Base-by-base conservation (phyloP, 768 basidiomycete genomes). In the Leccinum olivaceopallidum region DNA sequence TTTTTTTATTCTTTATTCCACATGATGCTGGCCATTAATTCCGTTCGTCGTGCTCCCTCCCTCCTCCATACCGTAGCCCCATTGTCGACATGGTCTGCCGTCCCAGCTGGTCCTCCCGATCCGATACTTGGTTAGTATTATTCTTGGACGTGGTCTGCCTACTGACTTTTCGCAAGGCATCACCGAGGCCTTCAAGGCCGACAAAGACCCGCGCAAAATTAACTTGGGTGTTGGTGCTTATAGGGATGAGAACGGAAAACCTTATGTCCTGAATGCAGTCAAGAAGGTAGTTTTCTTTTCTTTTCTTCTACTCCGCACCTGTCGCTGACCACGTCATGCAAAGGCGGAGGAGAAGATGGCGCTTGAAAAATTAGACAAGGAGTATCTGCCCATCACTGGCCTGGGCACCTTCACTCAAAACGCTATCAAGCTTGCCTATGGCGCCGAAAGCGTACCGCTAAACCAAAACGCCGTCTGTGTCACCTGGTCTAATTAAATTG, bases 181-280 rank as follows among this genome's bases (percentile, higher is more conserved):
- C 53, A 90, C 92, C 30, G 96, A 98, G 72, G 94, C 94, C 30
- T 99, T 95, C 86, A 97, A 95, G 80, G 93, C 94, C 49, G 94
- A 98, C 84, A 88, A 86, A 69, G 87, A 91, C 74, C 80, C 91
- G 18, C 87, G 88, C 65, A 98, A 98, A 77, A 96, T 99, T 71
- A 99, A 98, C 79, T 83, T 99, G 60, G 97, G 97, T 71, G 97
- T 98, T 65, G 97, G 97, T 69, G 92, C 94, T 50, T 98, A 95
- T 82, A 85, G 97, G 61, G 95, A 99, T 68, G 92, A 86, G 64
- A 81, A 89, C 57, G 97, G 97, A 58, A 98, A 97, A 78, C 96
- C 96, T 6, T 98, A 95, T 73, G 87, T 99, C 58, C 81, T 99
- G 59, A 87, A 83, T 51, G 86, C 88, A 48, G 97, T 99, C 39